Evolutionary conservation across 805 yeast genomes (phyloP), one percentile per base, ranked within the genome.

Genomic region (Candida orba): DNA sequence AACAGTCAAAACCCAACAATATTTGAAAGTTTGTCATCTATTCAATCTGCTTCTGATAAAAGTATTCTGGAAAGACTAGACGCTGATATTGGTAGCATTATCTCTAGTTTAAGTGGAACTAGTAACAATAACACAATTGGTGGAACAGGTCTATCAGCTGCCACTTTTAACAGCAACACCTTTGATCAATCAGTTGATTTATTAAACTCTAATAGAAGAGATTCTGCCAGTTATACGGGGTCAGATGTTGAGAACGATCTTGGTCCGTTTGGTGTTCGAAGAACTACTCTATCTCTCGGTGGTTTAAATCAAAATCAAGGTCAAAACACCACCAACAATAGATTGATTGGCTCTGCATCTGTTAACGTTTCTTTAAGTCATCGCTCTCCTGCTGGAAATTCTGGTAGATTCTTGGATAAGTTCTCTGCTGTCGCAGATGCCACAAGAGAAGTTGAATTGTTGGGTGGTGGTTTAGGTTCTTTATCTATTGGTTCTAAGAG

Each of bases 381-480:
- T 49, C 55, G 47, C 29, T 34, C 59, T 4, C 42, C 49, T 23
- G 41, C 57, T 20, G 42, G 34, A 13, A 64, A 64, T 2, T 51
- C 64, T 8, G 65, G 69, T 17, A 67, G 75, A 39, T 81, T 81
- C 53, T 63, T 81, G 48, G 81, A 77, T 49, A 79, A 79, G 60
- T 81, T 81, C 54, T 67, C 81, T 7, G 66, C 78, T 2, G 81
- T 81, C 15, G 81, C 84, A 7, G 86, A 81, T 44, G 81, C 83
- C 39, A 81, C 88, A 0, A 68, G 83, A 53, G 88, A 81, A 51
- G 68, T 79, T 37, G 86, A 80, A 52, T 52, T 72, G 13, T 56
- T 72, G 18, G 65, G 66, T 38, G 66, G 67, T 41, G 72, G 71
- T 12, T 54, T 76, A 42, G 69, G 71, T n/a, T 58, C 68, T 7